A percentile compares a stretch with the other conserved stretches of the same genome.
Conservation (phyloP, 2,329 filamentous ascomycete species). For the Apiospora malaysiana region DNA sequence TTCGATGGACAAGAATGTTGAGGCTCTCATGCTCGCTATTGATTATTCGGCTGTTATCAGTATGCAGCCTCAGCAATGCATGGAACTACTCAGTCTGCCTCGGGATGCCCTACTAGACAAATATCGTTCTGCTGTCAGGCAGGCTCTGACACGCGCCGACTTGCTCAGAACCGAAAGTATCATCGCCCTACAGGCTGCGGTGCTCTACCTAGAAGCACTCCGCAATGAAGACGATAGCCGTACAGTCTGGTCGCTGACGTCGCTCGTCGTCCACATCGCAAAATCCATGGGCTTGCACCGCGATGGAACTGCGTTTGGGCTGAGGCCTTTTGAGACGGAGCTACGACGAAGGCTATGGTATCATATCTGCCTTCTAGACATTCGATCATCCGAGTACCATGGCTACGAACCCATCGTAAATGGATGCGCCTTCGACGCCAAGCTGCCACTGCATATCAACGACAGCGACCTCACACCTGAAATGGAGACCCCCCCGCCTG, state of each 20-base stretch:
- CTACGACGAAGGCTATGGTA: neutral
- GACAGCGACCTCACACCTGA: slow-evolving; percentile 15
- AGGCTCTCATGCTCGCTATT: slow-evolving; percentile 24
- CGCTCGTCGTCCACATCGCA: neutral
- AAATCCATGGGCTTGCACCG: slow-evolving; percentile 7
- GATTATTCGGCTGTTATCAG: slow-evolving; percentile 5
- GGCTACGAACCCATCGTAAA: neutral
- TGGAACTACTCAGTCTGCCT: neutral
- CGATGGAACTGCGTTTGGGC: slow-evolving; percentile 15
- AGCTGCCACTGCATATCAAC: slow-evolving; percentile 1
- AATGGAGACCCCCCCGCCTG: slow-evolving; percentile 6
- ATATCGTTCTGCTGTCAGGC: neutral
- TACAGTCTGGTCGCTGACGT: slow-evolving; percentile 8
- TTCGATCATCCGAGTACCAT: slow-evolving; percentile 4
- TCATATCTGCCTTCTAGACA: slow-evolving; percentile 1
- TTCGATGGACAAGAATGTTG: slow-evolving; percentile 29
- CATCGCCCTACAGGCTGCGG: neutral
- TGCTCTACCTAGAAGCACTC: neutral
- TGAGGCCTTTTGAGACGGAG: slow-evolving; percentile 9
- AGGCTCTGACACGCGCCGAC: neutral
- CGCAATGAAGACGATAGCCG: neutral
- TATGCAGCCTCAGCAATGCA: neutral
- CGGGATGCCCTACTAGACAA: neutral
- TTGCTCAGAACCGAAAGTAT: neutral
- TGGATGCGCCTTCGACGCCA: too few species aligned